Percentiles rank a stretch among this genome's conserved stretches.
Evolutionary conservation across 2,329 filamentous ascomycete species (phyloP).

Genomic region (Penicillium sp.): DNA sequence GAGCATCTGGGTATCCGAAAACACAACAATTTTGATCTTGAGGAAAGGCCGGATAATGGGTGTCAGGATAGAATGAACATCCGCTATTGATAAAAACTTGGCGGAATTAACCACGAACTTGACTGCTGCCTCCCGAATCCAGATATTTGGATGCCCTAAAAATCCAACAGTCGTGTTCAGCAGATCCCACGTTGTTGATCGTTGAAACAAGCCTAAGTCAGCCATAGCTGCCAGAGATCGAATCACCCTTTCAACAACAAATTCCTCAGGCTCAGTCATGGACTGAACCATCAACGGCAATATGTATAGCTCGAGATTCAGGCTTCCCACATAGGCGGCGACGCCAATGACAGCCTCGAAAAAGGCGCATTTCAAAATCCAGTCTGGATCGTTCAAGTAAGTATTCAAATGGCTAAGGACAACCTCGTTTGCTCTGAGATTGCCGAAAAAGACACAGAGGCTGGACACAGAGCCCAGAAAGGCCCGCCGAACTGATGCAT

Average conservation of each 20-base stretch:
- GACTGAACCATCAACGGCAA: conserved; percentile 94
- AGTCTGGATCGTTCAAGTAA: conserved; percentile 93
- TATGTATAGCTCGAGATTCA: conserved; percentile 90
- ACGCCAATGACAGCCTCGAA: conserved; percentile 95
- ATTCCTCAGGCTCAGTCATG: conserved; percentile 87
- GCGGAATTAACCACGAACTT: conserved; percentile 79
- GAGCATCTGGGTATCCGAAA: conserved; percentile 72
- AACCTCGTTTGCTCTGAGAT: conserved; percentile 90
- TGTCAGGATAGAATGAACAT: conserved; percentile 77
- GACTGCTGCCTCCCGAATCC: conserved; percentile 87
- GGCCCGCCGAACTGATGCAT: conserved; percentile 82
- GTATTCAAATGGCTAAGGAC: conserved; percentile 94
- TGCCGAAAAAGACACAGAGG: conserved; percentile 92
- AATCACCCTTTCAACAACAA: conserved; percentile 86
- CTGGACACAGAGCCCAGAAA: conserved; percentile 90
- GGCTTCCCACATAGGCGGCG: conserved; percentile 83
- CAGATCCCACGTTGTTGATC: conserved; percentile 81
- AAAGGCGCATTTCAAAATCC: conserved; percentile 94
- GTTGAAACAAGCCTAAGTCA: conserved; percentile 80
- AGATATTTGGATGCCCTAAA: conserved; percentile 88
- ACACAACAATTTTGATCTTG: conserved; percentile 67
- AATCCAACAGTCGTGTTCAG: conserved; percentile 81
- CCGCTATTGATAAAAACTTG: conserved; percentile 72
- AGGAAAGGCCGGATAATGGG: conserved; percentile 81
- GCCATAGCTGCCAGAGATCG: conserved; percentile 87